phyloP scores from a whole-genome alignment of 192 early-diverging fungal species.

The Podila verticillata region DNA sequence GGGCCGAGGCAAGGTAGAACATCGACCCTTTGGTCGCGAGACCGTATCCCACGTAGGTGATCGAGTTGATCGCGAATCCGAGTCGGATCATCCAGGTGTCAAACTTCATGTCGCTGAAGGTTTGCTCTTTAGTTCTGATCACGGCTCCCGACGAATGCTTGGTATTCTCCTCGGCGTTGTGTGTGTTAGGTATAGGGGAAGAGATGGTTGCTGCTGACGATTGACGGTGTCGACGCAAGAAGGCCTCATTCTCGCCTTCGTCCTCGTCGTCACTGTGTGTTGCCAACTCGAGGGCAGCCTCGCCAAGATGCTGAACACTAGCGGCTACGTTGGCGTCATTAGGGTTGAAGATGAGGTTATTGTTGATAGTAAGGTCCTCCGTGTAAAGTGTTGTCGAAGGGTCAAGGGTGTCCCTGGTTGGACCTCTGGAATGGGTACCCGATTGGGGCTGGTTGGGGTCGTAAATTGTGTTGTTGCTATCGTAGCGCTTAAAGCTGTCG shows the following conservation, averaged over 20 bases:
- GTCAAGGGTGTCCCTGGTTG: not conserved
- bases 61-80: constrained; percentile 44
- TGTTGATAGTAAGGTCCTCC: not conserved
- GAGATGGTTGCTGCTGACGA: no score
- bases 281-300: constrained; percentile 11
- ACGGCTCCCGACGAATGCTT: not conserved
- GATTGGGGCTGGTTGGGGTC: not conserved
- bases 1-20: constrained; percentile 22
- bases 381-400: not conserved
- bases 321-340: constrained; percentile 13
- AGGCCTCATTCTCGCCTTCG: not conserved
- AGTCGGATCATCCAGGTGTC: constrained; percentile 60
- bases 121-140: constrained; percentile 16
- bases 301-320: constrained; percentile 27
- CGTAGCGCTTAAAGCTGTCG: not conserved
- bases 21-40: constrained; percentile 26
- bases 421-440: not conserved
- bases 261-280: not conserved
- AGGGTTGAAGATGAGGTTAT: constrained; percentile 14
- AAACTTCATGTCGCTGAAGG: constrained; percentile 49
- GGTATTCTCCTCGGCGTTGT: not conserved
- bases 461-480: not conserved
- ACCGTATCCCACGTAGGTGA: constrained; percentile 42
- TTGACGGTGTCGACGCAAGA: no score
- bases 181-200: not conserved